phyloP scores from a whole-genome alignment of 176 grass and related monocot genomes.

The Urochloa ruziziensis region DNA sequence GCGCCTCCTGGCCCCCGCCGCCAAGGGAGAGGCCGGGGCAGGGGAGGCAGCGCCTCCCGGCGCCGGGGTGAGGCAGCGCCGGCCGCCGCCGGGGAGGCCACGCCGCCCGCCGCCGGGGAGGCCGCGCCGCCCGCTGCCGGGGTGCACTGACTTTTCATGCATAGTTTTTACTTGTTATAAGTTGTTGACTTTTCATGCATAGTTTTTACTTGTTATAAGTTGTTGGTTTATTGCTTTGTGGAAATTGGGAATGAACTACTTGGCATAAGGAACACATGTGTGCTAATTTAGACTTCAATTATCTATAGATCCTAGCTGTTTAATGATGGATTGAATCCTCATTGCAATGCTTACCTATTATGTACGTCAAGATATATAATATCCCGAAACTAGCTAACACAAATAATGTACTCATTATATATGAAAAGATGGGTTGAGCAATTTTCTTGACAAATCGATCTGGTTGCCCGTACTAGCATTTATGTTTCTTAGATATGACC shows the following conservation, averaged over 20 bases:
- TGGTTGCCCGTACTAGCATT: neutral
- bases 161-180: neutral
- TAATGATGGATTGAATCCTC: conserved; percentile 5
- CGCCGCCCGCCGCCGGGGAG: too few relatives aligned
- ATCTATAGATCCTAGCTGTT: neutral
- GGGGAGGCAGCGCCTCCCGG: too few relatives aligned
- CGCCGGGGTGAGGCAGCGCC: too few relatives aligned
- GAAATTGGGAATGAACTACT: too few relatives aligned
- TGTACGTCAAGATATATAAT: neutral
- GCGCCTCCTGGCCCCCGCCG: too few relatives aligned
- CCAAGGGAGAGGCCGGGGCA: too few relatives aligned
- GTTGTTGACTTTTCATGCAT: too few relatives aligned
- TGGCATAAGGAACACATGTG: too few relatives aligned
- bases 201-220: neutral
- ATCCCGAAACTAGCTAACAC: conserved; percentile 12
- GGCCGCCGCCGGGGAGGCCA: too few relatives aligned
- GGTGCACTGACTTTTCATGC: neutral
- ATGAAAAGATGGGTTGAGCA: neutral
- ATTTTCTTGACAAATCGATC: neutral
- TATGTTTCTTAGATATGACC: neutral
- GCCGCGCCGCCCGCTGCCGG: too few relatives aligned
- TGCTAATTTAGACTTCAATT: neutral
- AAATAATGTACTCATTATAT: neutral
- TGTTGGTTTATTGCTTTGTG: neutral
- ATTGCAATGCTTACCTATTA: neutral